Percentiles rank a stretch among this genome's conserved stretches.
These are phyloP conservation scores for Pholiota microspora DNA, from an alignment of 768 basidiomycete genomes.

Conservation along the genomic window DNA sequence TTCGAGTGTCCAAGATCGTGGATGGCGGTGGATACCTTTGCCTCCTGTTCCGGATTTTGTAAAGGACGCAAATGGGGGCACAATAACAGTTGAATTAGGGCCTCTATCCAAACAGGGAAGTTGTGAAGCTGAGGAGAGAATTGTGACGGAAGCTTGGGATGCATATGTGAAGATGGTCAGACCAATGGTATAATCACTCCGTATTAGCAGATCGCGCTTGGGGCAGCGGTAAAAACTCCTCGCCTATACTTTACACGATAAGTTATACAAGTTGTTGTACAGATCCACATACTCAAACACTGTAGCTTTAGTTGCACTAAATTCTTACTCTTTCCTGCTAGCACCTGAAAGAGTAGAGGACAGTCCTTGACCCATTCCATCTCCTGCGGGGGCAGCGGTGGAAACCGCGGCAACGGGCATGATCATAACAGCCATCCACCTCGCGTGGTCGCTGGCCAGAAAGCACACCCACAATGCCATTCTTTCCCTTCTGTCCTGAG, in stretches of 20 bases:
- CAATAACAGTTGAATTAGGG: background rate
- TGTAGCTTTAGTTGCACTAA: too few relatives aligned
- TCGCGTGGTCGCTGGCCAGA: slow-evolving; percentile 38
- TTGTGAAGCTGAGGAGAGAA: background rate
- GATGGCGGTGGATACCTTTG: background rate
- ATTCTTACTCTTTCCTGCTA: background rate
- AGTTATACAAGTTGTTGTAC: background rate
- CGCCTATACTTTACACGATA: too few relatives aligned
- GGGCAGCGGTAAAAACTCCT: too few relatives aligned
- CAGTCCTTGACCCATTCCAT: slow-evolving; percentile 16
- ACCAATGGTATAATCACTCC: too few relatives aligned
- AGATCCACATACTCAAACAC: too few relatives aligned
- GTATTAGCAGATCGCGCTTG: too few relatives aligned
- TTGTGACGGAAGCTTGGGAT: background rate
- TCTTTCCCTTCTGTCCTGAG: slow-evolving; percentile 42
- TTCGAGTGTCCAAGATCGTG: background rate
- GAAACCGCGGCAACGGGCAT: slow-evolving; percentile 41
- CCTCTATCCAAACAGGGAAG: background rate
- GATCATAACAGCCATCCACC: slow-evolving; percentile 41
- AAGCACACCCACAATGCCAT: slow-evolving; percentile 41
- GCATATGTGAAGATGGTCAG: background rate
- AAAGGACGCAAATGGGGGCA: background rate
- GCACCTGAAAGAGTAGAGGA: slow-evolving; percentile 11
- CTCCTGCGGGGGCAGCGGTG: slow-evolving; percentile 29
- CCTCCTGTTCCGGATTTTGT: background rate